phyloP scores from a whole-genome alignment of 176 grass and related monocot genomes.

The Echinochloa phyllopogon region DNA sequence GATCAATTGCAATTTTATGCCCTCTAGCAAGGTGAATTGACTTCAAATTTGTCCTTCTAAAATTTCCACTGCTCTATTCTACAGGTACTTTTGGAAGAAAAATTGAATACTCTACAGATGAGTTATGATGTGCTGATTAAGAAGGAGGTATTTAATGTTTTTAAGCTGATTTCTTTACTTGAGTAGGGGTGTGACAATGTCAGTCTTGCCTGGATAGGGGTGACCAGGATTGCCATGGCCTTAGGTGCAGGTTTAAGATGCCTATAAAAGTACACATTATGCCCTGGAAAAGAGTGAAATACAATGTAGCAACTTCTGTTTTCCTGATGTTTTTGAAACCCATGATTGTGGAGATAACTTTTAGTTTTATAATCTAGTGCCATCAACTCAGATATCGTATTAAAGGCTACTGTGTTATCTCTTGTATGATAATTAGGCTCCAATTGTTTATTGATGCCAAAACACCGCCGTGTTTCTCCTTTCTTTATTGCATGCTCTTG shows the following conservation, averaged over 20 bases:
- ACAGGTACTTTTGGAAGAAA: constrained; percentile 64
- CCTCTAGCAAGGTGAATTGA: constrained; percentile 19
- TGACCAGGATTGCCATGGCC: background rate
- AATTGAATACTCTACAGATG: constrained; percentile 67
- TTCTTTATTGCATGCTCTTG: background rate
- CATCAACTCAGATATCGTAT: constrained; percentile 16
- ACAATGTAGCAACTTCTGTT: constrained; percentile 11
- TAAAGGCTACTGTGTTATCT: constrained; percentile 10
- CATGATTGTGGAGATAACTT: constrained; percentile 1
- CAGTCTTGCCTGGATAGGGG: constrained; percentile 11
- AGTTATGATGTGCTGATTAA: constrained; percentile 59
- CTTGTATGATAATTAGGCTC: background rate
- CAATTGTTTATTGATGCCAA: constrained; percentile 2
- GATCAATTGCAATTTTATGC: constrained; percentile 30
- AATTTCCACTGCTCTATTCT: constrained; percentile 5
- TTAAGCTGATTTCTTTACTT: constrained; percentile 40
- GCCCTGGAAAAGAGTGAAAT: background rate
- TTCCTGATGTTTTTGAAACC: constrained; percentile 24
- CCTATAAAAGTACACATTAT: background rate
- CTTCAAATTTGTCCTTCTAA: constrained; percentile 23
- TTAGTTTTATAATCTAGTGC: constrained; percentile 4
- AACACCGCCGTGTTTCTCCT: background rate
- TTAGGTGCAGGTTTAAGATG: background rate
- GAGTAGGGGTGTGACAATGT: background rate
- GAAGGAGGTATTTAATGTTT: constrained; percentile 66